phyloP scores from a whole-genome alignment of 768 basidiomycete species.

The Suillus plorans region DNA sequence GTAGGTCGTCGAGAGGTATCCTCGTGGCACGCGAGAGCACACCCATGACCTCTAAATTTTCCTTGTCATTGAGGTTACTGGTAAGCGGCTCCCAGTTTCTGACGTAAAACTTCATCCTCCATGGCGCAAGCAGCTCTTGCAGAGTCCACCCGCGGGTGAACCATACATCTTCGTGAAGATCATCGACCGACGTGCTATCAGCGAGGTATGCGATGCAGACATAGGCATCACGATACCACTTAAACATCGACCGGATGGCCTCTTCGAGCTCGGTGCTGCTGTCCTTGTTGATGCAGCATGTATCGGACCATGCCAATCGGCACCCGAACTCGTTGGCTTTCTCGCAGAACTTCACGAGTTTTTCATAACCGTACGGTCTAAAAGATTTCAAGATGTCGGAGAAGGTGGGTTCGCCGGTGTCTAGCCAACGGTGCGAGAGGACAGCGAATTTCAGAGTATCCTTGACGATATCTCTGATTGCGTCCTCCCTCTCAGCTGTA shows the following conservation, averaged over 20 bases:
- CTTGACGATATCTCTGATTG: slow-evolving; percentile 20
- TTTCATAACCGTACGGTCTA: slow-evolving; percentile 25
- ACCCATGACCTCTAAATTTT: slow-evolving; percentile 21
- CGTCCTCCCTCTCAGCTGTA: slow-evolving; percentile 24
- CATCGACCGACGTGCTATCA: slow-evolving; percentile 29
- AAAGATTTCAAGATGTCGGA: slow-evolving; percentile 31
- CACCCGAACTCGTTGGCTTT: slow-evolving; percentile 30
- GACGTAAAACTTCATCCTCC: slow-evolving; percentile 32
- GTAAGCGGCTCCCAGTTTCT: slow-evolving; percentile 25
- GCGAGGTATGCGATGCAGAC: slow-evolving; percentile 33
- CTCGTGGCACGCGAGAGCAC: slow-evolving; percentile 26
- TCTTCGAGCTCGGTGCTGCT: slow-evolving; percentile 36
- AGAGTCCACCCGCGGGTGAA: slow-evolving; percentile 34
- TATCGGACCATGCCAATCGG: slow-evolving; percentile 34
- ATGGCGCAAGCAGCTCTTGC: slow-evolving; percentile 29
- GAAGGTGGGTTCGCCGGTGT: slow-evolving; percentile 29
- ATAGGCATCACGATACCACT: slow-evolving; percentile 29
- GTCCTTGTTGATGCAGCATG: slow-evolving; percentile 34
- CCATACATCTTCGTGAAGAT: slow-evolving; percentile 27
- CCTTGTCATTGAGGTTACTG: slow-evolving; percentile 27
- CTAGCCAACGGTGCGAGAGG: slow-evolving; percentile 31
- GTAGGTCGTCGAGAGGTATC: slow-evolving; percentile 25
- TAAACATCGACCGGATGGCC: slow-evolving; percentile 35
- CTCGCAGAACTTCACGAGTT: slow-evolving; percentile 24
- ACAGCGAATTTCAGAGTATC: slow-evolving; percentile 28